Evolutionary conservation across 108 stramenopile genomes (phyloP).

Genomic region (Schizochytrium sp.): DNA sequence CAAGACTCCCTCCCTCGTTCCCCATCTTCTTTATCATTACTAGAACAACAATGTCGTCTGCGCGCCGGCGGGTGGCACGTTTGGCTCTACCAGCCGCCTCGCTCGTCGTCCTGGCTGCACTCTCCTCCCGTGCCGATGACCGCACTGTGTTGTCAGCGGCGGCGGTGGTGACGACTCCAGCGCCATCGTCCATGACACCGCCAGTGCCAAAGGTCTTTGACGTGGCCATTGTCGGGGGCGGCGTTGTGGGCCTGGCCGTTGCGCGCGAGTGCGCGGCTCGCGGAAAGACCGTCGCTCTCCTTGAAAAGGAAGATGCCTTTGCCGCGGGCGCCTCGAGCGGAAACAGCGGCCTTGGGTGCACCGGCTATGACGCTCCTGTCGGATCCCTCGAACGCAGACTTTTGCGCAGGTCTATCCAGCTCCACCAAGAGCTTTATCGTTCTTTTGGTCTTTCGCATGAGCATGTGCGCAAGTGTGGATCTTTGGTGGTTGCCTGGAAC

Average conservation of each 20-base stretch:
- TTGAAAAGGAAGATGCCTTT: slow-evolving; percentile 55
- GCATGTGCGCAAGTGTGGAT: slow-evolving; percentile 6
- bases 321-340: slow-evolving; percentile 49
- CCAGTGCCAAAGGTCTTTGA: slow-evolving; percentile 26
- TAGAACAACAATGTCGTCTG: too few relatives aligned
- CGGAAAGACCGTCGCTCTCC: slow-evolving; percentile 51
- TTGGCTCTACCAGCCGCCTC: too few relatives aligned
- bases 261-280: slow-evolving; percentile 51
- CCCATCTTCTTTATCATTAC: too few relatives aligned
- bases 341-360: slow-evolving; percentile 67
- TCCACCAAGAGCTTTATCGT: slow-evolving; percentile 51
- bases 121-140: too few relatives aligned
- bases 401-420: slow-evolving; percentile 55
- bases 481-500: slow-evolving; percentile 1
- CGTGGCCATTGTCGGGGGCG: slow-evolving; percentile 65
- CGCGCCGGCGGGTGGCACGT: too few relatives aligned
- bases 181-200: not conserved
- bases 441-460: slow-evolving; percentile 61
- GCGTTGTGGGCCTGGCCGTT: slow-evolving; percentile 63
- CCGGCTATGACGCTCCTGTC: slow-evolving; percentile 64
- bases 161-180: too few relatives aligned
- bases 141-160: too few relatives aligned
- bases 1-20: too few relatives aligned
- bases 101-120: too few relatives aligned
- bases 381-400: slow-evolving; percentile 63